phyloP scores from a whole-genome alignment of 192 early-diverging fungal species.

The Backusella morwellensis region DNA sequence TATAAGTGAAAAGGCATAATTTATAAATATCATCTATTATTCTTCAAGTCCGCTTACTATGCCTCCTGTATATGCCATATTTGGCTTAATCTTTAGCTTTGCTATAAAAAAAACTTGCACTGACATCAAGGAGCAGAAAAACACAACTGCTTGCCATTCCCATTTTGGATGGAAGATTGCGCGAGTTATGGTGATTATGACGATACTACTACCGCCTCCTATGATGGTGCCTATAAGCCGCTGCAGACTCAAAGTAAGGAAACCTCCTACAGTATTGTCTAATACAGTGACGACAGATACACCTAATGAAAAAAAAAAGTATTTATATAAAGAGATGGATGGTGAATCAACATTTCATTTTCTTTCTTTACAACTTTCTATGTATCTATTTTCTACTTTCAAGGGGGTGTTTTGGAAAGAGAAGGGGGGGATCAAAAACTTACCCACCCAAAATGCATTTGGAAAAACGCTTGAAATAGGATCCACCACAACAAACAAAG shows the following conservation, averaged over 20 bases:
- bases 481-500: slow-evolving; percentile 10
- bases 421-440: neutral
- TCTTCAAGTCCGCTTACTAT: slow-evolving; percentile 4
- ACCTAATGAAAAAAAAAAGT: neutral
- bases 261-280: slow-evolving; percentile 18
- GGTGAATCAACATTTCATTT: neutral
- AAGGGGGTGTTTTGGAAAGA: neutral
- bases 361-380: neutral
- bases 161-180: slow-evolving; percentile 16
- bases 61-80: slow-evolving; percentile 16
- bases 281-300: slow-evolving; percentile 12
- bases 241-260: slow-evolving; percentile 9
- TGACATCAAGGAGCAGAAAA: slow-evolving; percentile 6
- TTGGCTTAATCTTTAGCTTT: slow-evolving; percentile 15
- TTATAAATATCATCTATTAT: neutral
- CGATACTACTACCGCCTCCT: neutral
- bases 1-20: neutral
- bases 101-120: slow-evolving; percentile 21
- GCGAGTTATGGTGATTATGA: neutral
- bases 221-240: slow-evolving; percentile 11
- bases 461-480: slow-evolving; percentile 13
- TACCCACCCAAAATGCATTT: slow-evolving; percentile 21
- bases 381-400: neutral
- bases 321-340: neutral
- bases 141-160: slow-evolving; percentile 12